Evolutionary conservation across 2,329 filamentous ascomycete genomes (phyloP).

Genomic region (Penicillium psychrosexuale): DNA sequence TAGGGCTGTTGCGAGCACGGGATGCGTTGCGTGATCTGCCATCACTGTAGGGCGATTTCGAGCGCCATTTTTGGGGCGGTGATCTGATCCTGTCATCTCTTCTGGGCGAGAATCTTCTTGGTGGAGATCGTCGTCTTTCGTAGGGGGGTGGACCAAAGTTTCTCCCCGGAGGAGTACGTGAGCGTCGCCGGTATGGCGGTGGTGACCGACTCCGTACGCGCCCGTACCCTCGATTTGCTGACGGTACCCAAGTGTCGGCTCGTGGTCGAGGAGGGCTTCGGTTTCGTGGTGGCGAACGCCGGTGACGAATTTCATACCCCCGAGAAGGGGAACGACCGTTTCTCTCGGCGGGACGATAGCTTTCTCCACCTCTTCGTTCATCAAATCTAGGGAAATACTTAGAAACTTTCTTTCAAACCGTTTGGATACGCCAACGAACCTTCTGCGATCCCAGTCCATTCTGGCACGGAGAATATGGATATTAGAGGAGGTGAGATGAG

Average conservation of each 20-base stretch:
- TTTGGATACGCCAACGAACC: constrained; percentile 29
- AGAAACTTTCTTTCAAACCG: constrained; percentile 3
- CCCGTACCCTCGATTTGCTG: constrained; percentile 31
- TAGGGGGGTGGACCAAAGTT: constrained; percentile 33
- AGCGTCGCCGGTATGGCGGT: constrained; percentile 39
- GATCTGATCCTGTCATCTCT: constrained; percentile 41
- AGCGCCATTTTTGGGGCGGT: constrained; percentile 38
- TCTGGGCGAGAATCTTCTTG: constrained; percentile 42
- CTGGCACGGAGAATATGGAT: neutral
- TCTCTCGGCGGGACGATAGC: constrained; percentile 41
- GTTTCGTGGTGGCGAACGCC: constrained; percentile 38
- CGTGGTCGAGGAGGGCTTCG: constrained; percentile 38
- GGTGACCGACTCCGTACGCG: constrained; percentile 46
- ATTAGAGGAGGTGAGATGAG: neutral
- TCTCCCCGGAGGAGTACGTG: constrained; percentile 41
- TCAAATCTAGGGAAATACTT: constrained; percentile 32
- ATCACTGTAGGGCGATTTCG: constrained; percentile 39
- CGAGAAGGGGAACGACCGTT: constrained; percentile 35
- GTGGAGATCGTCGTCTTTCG: constrained; percentile 37
- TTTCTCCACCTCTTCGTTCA: constrained; percentile 44
- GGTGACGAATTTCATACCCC: constrained; percentile 32
- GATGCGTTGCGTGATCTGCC: constrained; percentile 31
- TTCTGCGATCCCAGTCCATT: constrained; percentile 46
- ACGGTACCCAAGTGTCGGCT: constrained; percentile 44
- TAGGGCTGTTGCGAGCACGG: constrained; percentile 33